Percentiles rank a stretch among this genome's conserved stretches.
Conservation (phyloP, 495 filamentous ascomycete species). For the Aspergillus nanangensis region DNA sequence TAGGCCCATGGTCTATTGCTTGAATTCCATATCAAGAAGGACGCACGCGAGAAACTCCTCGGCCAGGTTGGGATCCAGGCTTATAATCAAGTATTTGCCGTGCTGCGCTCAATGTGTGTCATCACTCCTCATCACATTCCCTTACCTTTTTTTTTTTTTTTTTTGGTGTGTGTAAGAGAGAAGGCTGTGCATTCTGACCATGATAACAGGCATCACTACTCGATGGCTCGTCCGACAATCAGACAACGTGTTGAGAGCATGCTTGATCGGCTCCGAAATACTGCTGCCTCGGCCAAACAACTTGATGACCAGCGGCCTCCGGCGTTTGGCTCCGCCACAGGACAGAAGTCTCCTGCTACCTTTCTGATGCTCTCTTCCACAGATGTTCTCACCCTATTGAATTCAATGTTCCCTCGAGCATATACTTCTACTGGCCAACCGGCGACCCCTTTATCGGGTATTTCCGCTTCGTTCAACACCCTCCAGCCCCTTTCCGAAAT, state of each 20-base stretch:
- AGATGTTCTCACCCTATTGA: conserved; percentile 36
- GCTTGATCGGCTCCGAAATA: conserved; percentile 53
- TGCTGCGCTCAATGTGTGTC: conserved; percentile 46
- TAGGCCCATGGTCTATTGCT: conserved; percentile 82
- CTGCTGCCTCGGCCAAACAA: conserved; percentile 1
- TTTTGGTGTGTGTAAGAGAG: no score
- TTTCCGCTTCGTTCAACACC: conserved; percentile 9
- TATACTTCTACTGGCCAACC: conserved; percentile 21
- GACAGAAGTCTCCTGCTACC: conserved; percentile 21
- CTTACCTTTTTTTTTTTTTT: no score
- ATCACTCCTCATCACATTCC: background rate
- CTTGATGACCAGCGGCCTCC: conserved; percentile 1
- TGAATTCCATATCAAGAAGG: conserved; percentile 86
- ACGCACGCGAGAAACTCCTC: conserved; percentile 83
- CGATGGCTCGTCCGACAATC: conserved; percentile 50
- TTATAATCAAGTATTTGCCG: conserved; percentile 62
- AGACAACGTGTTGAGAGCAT: conserved; percentile 74
- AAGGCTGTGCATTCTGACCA: conserved; percentile 13
- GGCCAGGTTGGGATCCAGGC: conserved; percentile 75
- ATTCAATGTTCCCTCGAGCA: conserved; percentile 36
- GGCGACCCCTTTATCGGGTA: conserved; percentile 17
- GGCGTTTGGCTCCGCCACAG: background rate
- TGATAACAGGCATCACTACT: conserved; percentile 31
- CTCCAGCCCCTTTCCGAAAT: conserved; percentile 9
- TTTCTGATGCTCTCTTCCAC: conserved; percentile 38